A percentile compares a stretch with the other conserved stretches of the same genome.
These are phyloP conservation scores for Fusarium equiseti DNA, from an alignment of 2,329 filamentous ascomycete genomes.

Conservation along the genomic window DNA sequence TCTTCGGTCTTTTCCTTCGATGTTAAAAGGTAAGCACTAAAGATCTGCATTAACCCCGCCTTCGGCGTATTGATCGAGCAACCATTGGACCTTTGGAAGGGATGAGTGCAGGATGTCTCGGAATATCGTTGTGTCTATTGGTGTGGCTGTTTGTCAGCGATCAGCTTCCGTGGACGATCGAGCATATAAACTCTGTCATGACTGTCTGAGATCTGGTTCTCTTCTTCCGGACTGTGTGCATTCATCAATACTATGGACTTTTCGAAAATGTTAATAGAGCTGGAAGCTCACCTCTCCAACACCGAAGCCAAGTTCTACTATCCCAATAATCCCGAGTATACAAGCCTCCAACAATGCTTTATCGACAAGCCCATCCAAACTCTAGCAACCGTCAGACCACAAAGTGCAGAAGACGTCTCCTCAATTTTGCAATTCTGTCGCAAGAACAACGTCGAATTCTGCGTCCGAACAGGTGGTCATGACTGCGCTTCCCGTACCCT, in stretches of 20 bases:
- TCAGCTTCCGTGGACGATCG: neutral
- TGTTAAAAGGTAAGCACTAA: neutral
- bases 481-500: slow-evolving; percentile 18
- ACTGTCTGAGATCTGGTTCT: too few relatives aligned
- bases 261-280: neutral
- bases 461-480: slow-evolving; percentile 15
- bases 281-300: neutral
- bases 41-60: neutral
- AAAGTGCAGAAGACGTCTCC: neutral
- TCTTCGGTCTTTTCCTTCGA: neutral
- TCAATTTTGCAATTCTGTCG: neutral
- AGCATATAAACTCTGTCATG: too few relatives aligned
- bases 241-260: too few relatives aligned
- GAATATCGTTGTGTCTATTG: fast-evolving
- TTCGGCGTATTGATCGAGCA: neutral
- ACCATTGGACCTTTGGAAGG: neutral
- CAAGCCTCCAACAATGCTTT: neutral
- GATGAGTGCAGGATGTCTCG: neutral
- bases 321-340: slow-evolving; percentile 31
- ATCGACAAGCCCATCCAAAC: slow-evolving; percentile 10
- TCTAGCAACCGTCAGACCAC: neutral
- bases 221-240: too few relatives aligned
- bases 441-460: neutral
- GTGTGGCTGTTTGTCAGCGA: neutral
- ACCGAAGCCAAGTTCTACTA: neutral